Evolutionary conservation across 306 rosid genomes (phyloP), one percentile per base, ranked within the genome.

Genomic region (Prunus mira): DNA sequence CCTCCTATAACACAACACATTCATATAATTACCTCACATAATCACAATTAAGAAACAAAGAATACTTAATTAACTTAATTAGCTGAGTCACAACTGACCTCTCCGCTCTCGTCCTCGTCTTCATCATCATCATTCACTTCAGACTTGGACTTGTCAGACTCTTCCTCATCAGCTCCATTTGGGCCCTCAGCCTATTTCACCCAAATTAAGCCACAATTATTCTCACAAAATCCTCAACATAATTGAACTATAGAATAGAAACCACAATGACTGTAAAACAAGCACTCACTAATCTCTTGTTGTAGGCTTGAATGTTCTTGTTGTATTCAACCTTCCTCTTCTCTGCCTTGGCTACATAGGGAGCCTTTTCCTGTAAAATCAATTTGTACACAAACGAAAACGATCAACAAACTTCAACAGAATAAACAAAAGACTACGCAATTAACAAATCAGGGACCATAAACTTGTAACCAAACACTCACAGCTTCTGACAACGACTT

Each of bases 121-220:
- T 90, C 98, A 1, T 93, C 97, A 2, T 91, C 97, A 7, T 93
- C 98, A 32, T 93, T 76, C 67, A 93, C 93, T 73, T 93, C 97
- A 3, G 98, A 91, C 72, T 87, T 91, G 13, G 98, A 93, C 81
- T 90, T 93, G 75, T 93, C 98, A 3, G 98, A 93, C 55, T 89
- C 98, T 4, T 93, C 91, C 64, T 89, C 98, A 65, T 90, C 96
- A 0, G 76, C 87, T 27, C 83, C 86, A 49, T 79, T 75, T 2
- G 75, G 80, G 0, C 92, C 96, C 14, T 82, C 92, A 57, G 85
- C 97, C 98, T 93, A 66, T 70, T 24, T 8, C 12, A 73, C 15
- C 18, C 5, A 62, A 46, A 25, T 4, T 12, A 61, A 12, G 46
- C 12, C 27, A 25, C 38, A 25, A 62, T 38, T 38, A 60, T 13